These are phyloP conservation scores for Ceratocystis variospora DNA, from an alignment of 2,329 filamentous ascomycete species.

Conservation along the genomic window DNA sequence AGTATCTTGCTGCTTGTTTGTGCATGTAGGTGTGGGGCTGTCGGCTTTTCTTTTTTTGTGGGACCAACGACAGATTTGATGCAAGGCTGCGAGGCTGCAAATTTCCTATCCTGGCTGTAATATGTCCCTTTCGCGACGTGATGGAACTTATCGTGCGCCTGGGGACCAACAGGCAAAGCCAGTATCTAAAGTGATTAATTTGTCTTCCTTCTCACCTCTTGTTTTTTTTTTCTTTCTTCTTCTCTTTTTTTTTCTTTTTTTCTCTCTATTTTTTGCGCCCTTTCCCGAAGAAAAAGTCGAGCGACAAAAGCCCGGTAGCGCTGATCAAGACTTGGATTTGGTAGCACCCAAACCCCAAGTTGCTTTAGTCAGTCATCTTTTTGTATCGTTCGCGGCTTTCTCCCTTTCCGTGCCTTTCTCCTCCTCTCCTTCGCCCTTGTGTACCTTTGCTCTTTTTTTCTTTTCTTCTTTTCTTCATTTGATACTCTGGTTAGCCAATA, in stretches of 20 bases:
- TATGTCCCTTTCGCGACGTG: not conserved
- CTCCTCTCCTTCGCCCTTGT: not conserved
- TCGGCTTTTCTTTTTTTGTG: not conserved
- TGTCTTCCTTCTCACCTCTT: not conserved
- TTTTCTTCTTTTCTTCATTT: not conserved
- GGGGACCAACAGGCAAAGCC: not conserved
- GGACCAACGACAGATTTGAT: not conserved
- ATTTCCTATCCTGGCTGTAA: not conserved
- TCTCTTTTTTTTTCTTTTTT: not conserved
- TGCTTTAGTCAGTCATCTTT: not conserved
- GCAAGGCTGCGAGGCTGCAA: conserved; percentile 4
- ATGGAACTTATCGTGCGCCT: not conserved
- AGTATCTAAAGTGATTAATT: not conserved
- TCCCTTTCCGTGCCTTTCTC: not conserved
- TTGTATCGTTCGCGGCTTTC: not conserved
- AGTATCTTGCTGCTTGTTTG: no score
- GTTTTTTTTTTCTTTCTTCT: not conserved
- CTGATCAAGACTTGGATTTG: not conserved
- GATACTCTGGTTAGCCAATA: not conserved
- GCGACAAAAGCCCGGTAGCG: not conserved
- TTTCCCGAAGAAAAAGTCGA: not conserved
- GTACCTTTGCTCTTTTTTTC: not conserved
- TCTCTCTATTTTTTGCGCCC: not conserved
- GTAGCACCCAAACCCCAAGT: not conserved
- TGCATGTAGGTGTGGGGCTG: not conserved